These are phyloP conservation scores for Pestalotiopsis sp. DNA, from an alignment of 2,329 filamentous ascomycete genomes.

Conservation along the genomic window DNA sequence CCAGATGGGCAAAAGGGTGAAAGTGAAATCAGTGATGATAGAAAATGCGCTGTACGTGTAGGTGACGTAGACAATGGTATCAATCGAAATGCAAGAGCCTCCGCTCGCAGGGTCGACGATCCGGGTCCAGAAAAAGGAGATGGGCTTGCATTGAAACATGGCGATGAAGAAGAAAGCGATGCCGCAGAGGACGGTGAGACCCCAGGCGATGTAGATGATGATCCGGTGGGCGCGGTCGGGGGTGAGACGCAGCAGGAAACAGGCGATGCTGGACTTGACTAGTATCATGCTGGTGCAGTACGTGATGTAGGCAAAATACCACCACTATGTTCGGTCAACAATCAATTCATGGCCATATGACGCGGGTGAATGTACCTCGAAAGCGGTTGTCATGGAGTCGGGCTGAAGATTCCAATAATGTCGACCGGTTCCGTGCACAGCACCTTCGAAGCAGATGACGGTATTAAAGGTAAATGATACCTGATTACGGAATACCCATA, in stretches of 20 bases:
- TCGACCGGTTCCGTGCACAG: slow-evolving; percentile 2
- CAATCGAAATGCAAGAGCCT: slow-evolving; percentile 26
- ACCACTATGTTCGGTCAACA: slow-evolving; percentile 16
- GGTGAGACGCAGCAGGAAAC: slow-evolving; percentile 26
- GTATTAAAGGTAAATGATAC: background rate
- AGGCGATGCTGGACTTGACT: slow-evolving; percentile 25
- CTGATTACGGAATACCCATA: background rate
- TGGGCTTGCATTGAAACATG: slow-evolving; percentile 23
- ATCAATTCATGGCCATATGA: background rate
- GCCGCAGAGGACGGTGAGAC: slow-evolving; percentile 19
- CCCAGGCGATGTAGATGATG: slow-evolving; percentile 22
- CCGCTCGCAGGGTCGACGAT: slow-evolving; percentile 16
- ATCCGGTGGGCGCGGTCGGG: slow-evolving; percentile 18
- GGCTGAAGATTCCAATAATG: background rate
- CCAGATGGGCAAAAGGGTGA: slow-evolving; percentile 45
- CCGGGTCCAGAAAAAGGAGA: slow-evolving; percentile 24
- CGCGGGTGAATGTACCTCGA: background rate
- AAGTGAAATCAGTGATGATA: slow-evolving; percentile 41
- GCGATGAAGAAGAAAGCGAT: slow-evolving; percentile 26
- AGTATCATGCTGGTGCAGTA: slow-evolving; percentile 24
- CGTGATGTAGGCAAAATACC: slow-evolving; percentile 25
- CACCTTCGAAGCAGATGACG: background rate
- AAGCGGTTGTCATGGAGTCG: background rate
- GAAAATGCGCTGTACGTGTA: slow-evolving; percentile 45
- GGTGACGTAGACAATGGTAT: slow-evolving; percentile 43